Base-by-base conservation (phyloP, 495 filamentous ascomycete species). In the Bombardia bombarda region DNA sequence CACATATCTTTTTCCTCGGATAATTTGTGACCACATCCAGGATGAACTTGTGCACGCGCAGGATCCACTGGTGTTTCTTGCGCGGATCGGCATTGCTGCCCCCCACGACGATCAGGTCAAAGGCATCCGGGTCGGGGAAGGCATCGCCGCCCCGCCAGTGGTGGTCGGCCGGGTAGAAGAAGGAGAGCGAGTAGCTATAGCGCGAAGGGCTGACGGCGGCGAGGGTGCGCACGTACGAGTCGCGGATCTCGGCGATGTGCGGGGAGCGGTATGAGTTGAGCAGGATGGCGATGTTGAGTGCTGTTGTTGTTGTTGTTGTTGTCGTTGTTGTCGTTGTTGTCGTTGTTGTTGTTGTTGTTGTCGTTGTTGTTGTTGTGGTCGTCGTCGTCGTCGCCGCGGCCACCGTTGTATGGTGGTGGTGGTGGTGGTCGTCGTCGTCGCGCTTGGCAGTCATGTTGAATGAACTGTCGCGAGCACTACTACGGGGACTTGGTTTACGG, bases 81-180 rank as follows among this genome's bases (percentile, higher is more conserved):
- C 61, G 61, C 25, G 69, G 67, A 45, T 73, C 68, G 38, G 59
- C 65, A 22, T 68, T 74, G 16, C 66, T 57, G 35, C 70, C 70
- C 42, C 67, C 67, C 19, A 73, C 43, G 32, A 74, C 62, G 45
- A 74, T 67, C 26, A 72, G 49, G 49, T 73, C 69, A 42, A 68
- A 74, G 8, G 49, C 47, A 8, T 45, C 50, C n/a, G 64, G 67
- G 39, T 72, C 58, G 2, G 69, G 69, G 12, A 67, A 51, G n/a
- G n/a, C n/a, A 34, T 41, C 39, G 25, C 38, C 43, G 13, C 19
- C 18, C n/a, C n/a, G n/a, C n/a, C n/a, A n/a, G 16, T 30, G 31
- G 6, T 62, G 47, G 45, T 67, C 66, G 50, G 64, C 66, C 2
- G 66, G 66, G 50, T 63, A 56, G 53, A 62, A 70, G 52, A 69